These are phyloP conservation scores for Serendipita vermifera DNA, from an alignment of 768 basidiomycete genomes.

Conservation along the genomic window DNA sequence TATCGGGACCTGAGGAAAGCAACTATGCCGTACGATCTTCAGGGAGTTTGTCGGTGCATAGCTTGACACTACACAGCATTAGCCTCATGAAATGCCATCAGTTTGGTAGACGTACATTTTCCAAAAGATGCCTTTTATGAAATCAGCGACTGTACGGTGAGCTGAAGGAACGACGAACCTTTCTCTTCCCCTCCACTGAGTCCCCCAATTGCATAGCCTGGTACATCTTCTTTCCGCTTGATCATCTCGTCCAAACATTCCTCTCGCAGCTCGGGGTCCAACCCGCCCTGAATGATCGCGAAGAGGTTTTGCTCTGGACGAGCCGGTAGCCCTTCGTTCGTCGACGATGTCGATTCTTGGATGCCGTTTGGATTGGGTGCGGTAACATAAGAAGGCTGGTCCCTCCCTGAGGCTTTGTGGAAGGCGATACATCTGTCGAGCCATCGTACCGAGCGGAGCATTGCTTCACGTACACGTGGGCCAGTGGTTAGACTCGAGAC, in stretches of 20 bases:
- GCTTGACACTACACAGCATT: conserved; percentile 42
- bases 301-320: conserved; percentile 87
- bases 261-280: conserved; percentile 57
- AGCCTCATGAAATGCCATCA: neutral
- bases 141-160: neutral
- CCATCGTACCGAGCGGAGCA: conserved; percentile 81
- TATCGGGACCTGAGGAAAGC: neutral
- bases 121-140: conserved; percentile 61
- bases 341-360: too few relatives aligned
- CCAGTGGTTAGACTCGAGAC: conserved; percentile 73
- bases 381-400: too few relatives aligned
- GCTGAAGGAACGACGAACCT: conserved; percentile 32
- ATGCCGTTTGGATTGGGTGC: too few relatives aligned
- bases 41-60: conserved; percentile 68
- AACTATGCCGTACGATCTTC: conserved; percentile 45
- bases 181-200: conserved; percentile 87
- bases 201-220: conserved; percentile 83
- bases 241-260: conserved; percentile 75
- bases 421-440: conserved; percentile 74
- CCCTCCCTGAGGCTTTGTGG: conserved; percentile 55
- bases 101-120: conserved; percentile 43
- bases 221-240: conserved; percentile 53
- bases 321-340: too few relatives aligned
- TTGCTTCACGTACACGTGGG: conserved; percentile 73
- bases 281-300: conserved; percentile 83